Conservation (phyloP, 352 stramenopile genomes). For the Globisporangium parvum region DNA sequence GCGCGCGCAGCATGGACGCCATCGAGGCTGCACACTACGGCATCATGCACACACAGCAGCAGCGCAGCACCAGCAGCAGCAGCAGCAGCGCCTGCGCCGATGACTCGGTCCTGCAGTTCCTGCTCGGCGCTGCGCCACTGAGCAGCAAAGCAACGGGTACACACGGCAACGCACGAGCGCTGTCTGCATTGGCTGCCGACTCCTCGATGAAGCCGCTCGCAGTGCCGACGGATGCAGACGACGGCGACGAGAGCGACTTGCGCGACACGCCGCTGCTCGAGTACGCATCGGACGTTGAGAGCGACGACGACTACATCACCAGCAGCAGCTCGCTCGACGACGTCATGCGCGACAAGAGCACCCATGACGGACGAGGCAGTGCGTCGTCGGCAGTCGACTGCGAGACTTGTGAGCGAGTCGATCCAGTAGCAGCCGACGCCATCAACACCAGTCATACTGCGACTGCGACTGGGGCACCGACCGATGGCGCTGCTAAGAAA, state of each 20-base stretch:
- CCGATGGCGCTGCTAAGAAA: background rate
- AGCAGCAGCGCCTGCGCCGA: too few relatives aligned
- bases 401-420: too few relatives aligned
- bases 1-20: too few relatives aligned
- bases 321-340: background rate
- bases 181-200: background rate
- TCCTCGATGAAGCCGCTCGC: too few relatives aligned
- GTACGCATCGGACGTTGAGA: conserved; percentile 11
- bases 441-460: background rate
- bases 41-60: too few relatives aligned
- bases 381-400: background rate
- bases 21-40: too few relatives aligned
- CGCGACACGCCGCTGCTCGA: conserved; percentile 15
- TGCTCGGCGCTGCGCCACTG: conserved; percentile 16
- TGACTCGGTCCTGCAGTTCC: conserved; percentile 19
- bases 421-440: background rate
- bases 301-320: conserved; percentile 12
- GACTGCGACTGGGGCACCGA: background rate
- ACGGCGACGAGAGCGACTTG: background rate
- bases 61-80: too few relatives aligned
- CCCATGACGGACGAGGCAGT: background rate
- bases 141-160: background rate
- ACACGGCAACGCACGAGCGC: background rate
- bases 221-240: too few relatives aligned
- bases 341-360: too few relatives aligned